Base-by-base conservation (phyloP, 73 alveolate species). In the Blepharisma stoltei region DNA sequence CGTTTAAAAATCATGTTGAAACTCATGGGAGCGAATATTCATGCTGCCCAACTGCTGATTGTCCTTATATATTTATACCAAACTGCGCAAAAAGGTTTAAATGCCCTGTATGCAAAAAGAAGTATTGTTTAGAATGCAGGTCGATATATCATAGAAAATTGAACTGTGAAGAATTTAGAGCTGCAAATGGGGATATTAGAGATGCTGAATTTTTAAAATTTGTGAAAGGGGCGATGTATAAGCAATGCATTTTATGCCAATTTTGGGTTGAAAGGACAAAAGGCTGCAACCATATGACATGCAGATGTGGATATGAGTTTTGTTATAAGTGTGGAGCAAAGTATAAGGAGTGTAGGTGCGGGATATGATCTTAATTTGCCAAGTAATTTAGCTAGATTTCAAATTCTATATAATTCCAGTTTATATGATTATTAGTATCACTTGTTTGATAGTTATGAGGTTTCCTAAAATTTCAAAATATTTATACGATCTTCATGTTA, bases 31-130 rank as follows among this genome's bases (percentile, higher is more conserved):
- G 76, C 41, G 86, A 76, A 27, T 77, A 77, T 83, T 82, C 92
- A 25, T 89, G 93, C 88, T 90, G 97, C 71, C 97, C 97, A 6
- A 88, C 97, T 45, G 88, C 94, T 20, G 91, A 81, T 76, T 90
- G 97, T 66, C 21, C 78, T 53, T 69, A 80, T 69, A 92, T 80
- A 5, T 90, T 90, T 68, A 85, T 79, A 6, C 83, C 77, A 1
- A 89, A 80, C 44, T 83, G 67, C 37, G 83, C 88, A 41, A 73
- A 45, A 6, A 6, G 50, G 8, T 81, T 71, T 49, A 66, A 41
- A 37, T 90, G 97, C 76, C 77, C 80, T 4, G 67, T 78, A 60
- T 90, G 97, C 78, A 67, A 80, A 32, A 90, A 84, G 49, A 37
- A 79, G n/a, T 90, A 90, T 71, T 90, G 97, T 77, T 65, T 88